These are phyloP conservation scores for Mortierella antarctica DNA, from an alignment of 192 early-diverging fungal species.

Conservation along the genomic window DNA sequence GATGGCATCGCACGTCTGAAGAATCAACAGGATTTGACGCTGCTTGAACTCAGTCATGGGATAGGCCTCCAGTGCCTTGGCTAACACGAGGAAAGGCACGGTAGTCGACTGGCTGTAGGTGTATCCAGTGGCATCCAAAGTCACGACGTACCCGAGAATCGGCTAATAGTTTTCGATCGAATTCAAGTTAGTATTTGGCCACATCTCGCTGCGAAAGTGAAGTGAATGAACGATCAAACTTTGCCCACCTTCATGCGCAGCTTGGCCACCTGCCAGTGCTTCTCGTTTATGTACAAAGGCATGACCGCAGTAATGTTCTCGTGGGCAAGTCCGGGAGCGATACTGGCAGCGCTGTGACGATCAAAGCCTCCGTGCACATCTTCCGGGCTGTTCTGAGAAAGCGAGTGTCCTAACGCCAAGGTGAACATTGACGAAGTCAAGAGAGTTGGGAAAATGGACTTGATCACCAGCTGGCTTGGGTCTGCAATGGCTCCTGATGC, in stretches of 20 bases:
- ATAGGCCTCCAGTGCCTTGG: conserved; percentile 43
- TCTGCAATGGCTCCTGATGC: conserved; percentile 52
- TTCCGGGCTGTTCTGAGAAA: conserved; percentile 26
- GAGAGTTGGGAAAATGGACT: conserved; percentile 55
- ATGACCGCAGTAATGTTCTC: conserved; percentile 58
- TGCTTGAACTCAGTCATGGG: conserved; percentile 51
- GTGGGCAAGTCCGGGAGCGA: conserved; percentile 49
- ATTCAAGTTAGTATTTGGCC: not conserved
- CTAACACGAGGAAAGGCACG: conserved; percentile 53
- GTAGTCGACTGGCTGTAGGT: conserved; percentile 55
- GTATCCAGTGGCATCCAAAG: conserved; percentile 57
- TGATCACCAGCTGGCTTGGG: conserved; percentile 54
- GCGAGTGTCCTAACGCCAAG: conserved; percentile 42
- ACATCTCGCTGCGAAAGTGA: too few species aligned
- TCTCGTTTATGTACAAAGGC: conserved; percentile 55
- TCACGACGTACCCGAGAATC: conserved; percentile 56
- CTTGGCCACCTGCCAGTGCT: conserved; percentile 56
- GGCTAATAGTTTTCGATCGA: conserved; percentile 21
- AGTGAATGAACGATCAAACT: not conserved
- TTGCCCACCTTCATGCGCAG: conserved; percentile 52
- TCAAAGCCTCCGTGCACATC: conserved; percentile 57
- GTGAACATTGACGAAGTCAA: conserved; percentile 57
- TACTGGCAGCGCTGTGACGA: conserved; percentile 31
- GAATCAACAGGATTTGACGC: conserved; percentile 50
- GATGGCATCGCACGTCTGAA: conserved; percentile 59